Conservation (phyloP, 805 yeast genomes). For the Spathaspora boniae region DNA sequence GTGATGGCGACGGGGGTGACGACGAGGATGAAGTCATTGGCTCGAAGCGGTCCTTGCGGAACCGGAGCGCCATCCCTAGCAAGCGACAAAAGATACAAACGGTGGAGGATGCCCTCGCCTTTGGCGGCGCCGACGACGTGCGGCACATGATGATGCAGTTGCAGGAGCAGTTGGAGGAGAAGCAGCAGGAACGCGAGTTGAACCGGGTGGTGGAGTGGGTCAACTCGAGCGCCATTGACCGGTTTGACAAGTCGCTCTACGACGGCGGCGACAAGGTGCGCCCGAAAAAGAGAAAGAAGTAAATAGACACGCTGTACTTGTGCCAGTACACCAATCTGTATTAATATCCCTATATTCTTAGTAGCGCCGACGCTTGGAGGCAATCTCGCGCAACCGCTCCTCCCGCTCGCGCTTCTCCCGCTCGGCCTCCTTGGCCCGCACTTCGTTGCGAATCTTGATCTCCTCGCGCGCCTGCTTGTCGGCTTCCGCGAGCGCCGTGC, state of each 20-base stretch:
- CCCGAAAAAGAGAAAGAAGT: constrained; percentile 14
- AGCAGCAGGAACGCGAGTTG: constrained; percentile 38
- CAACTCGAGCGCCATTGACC: constrained; percentile 53
- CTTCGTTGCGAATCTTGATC: constrained; percentile 8
- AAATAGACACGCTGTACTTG: not conserved
- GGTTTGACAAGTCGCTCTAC: constrained; percentile 49
- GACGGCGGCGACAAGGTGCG: constrained; percentile 49
- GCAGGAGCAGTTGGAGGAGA: constrained; percentile 24
- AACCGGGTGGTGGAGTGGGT: constrained; percentile 58
- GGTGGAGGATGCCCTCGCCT: constrained; percentile 25
- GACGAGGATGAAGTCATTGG: constrained; percentile 26
- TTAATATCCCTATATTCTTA: constrained; percentile 2
- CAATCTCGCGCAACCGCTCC: constrained; percentile 19
- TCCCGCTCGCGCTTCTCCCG: constrained; percentile 16
- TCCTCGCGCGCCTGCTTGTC: constrained; percentile 29
- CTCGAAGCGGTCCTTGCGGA: constrained; percentile 29
- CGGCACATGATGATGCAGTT: constrained; percentile 21
- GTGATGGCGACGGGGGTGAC: constrained; percentile 31
- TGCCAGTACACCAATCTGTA: not conserved
- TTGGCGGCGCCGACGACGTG: constrained; percentile 27
- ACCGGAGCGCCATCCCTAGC: constrained; percentile 25
- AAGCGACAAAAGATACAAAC: constrained; percentile 33
- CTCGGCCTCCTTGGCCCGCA: constrained; percentile 1
- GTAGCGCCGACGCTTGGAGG: constrained; percentile 11
- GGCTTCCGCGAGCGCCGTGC: constrained; percentile 71